Base-by-base conservation (phyloP, 2,329 filamentous ascomycete genomes). In the Myrmaecium sp. region DNA sequence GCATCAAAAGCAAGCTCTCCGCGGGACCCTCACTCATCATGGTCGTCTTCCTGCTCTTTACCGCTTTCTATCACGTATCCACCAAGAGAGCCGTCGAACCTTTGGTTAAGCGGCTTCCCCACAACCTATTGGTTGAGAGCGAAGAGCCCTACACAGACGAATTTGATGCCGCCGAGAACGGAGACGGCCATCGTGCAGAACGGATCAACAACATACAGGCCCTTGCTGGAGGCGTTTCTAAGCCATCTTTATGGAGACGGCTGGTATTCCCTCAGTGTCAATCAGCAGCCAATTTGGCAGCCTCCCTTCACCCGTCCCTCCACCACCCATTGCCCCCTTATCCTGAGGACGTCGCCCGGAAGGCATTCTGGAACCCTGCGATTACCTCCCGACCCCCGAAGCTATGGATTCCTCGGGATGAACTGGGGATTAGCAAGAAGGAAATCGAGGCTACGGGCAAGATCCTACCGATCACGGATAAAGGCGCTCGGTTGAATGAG, bases 391-490 rank as follows among this genome's bases (percentile, higher is more conserved):
- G 53, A 25, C 53, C 49, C 2, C 57, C 57, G 2, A 49, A 51
- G 9, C 31, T 62, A 9, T 62, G 58, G 58, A 54, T 61, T 11
- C 53, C 55, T 1, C 40, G 40, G 9, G 58, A 62, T 31, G 45
- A 48, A 9, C 46, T 55, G 40, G 56, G 57, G 3, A 50, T 60
- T 6, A 50, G 45, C 3, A 44, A 46, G 33, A 44, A 55, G 22
- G 56, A 60, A 35, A 51, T 58, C 11, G 52, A 51, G 30, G 46
- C 44, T 14, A 41, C 50, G 4, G 46, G 46, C 1, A 28, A 31
- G 26, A n/a, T 25, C 4, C 27, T 62, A 10, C 25, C 40, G n/a
- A 54, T 54, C 4, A 58, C 55, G 5, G 55, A 61, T 27, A 55
- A 59, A 19, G 54, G 51, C 21, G 56, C 57, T 11, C 40, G 40